These are phyloP conservation scores for Collybia nuda DNA, from an alignment of 768 basidiomycete species.

Conservation along the genomic window DNA sequence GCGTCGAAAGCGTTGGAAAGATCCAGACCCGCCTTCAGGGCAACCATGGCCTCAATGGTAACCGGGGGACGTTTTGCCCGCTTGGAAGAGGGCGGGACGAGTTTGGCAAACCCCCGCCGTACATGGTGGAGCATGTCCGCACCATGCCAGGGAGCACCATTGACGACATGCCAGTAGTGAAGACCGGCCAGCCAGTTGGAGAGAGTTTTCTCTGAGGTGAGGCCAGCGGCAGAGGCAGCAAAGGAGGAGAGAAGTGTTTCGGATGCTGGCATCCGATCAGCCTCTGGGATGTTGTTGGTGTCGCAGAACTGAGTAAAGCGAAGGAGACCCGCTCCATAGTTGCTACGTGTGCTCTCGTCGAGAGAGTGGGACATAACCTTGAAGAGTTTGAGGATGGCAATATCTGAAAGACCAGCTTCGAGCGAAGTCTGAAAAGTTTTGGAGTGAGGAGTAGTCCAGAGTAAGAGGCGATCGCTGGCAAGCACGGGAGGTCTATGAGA, in stretches of 20 bases:
- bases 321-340: slow-evolving; percentile 19
- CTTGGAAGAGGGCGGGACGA: not conserved
- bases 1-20: slow-evolving; percentile 7
- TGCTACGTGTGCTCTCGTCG: slow-evolving; percentile 17
- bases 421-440: not conserved
- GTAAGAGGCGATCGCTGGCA: slow-evolving; percentile 10
- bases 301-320: slow-evolving; percentile 23
- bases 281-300: slow-evolving; percentile 10
- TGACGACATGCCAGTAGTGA: slow-evolving; percentile 7
- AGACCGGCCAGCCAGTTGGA: not conserved
- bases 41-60: slow-evolving; percentile 3
- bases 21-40: slow-evolving; percentile 5
- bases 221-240: not conserved
- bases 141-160: slow-evolving; percentile 7
- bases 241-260: slow-evolving; percentile 14
- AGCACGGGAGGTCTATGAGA: slow-evolving; percentile 13
- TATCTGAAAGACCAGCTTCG: not conserved
- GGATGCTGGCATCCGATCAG: slow-evolving; percentile 15
- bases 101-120: slow-evolving; percentile 5
- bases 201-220: not conserved
- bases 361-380: slow-evolving; percentile 10
- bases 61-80: too few relatives aligned
- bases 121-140: slow-evolving; percentile 6
- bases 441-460: slow-evolving; percentile 17
- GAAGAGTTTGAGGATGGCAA: slow-evolving; percentile 1